Evolutionary conservation across 2,329 filamentous ascomycete species (phyloP).

Genomic region (Sclerotinia subarctica): DNA sequence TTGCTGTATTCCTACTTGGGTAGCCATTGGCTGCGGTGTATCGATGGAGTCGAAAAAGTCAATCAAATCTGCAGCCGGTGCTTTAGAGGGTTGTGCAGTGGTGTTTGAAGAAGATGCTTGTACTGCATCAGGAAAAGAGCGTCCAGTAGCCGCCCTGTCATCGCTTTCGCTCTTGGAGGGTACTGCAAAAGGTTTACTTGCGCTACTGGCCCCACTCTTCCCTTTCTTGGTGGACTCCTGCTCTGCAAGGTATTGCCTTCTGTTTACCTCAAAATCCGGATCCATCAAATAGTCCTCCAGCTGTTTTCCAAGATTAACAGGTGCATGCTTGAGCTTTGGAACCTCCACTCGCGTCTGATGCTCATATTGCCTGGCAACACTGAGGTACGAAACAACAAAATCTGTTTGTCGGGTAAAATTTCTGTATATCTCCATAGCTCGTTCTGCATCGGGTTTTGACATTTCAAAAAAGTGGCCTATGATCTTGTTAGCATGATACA

Average conservation of each 20-base stretch:
- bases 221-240: constrained; percentile 64
- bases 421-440: constrained; percentile 88
- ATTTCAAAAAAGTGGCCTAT: constrained; percentile 97
- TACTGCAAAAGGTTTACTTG: constrained; percentile 46
- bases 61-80: constrained; percentile 74
- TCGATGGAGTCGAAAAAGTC: constrained; percentile 96
- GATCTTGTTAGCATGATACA: constrained; percentile 27
- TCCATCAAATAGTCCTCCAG: constrained; percentile 94
- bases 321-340: constrained; percentile 94
- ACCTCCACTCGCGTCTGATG: constrained; percentile 90
- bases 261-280: constrained; percentile 89
- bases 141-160: constrained; percentile 32
- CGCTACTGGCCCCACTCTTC: constrained; percentile 31
- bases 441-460: constrained; percentile 89
- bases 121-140: constrained; percentile 36
- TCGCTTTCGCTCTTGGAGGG: constrained; percentile 39
- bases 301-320: constrained; percentile 82
- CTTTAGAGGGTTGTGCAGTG: constrained; percentile 48
- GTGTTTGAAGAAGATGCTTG: constrained; percentile 43
- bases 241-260: constrained; percentile 86
- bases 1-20: constrained; percentile 43
- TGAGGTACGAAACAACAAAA: constrained; percentile 84
- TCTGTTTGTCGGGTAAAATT: constrained; percentile 91
- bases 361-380: constrained; percentile 83
- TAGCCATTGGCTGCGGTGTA: constrained; percentile 68